Base-by-base conservation (phyloP, 306 rosid genomes). In the Phaseolus lunatus region DNA sequence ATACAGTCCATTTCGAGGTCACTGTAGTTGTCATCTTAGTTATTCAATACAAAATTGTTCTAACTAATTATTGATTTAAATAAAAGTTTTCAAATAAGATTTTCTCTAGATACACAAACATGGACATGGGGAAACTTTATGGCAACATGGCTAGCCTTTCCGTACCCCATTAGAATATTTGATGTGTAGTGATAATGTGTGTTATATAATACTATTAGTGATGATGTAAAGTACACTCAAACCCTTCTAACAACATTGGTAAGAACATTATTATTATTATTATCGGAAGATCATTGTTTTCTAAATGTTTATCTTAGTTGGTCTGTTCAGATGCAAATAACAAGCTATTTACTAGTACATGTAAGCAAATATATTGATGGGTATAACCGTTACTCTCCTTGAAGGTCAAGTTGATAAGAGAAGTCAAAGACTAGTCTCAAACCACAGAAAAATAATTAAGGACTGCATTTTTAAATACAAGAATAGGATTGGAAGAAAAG, bases 21-120 rank as follows among this genome's bases (percentile, higher is more conserved):
- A 58, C 35, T 26, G 35, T 58, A 58, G 26, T 58, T 26, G 37
- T 15, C 67, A 29, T 61, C 6, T 29, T 9, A 59, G 65, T 58
- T 58, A 23, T 24, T 23, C n/a, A 53, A 57, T 31, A 48, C 15
- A 67, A 2, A 45, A 5, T 58, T 45, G 67, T 57, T 35, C 23
- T 48, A 14, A 52, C 61, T 52, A 63, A 29, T 19, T 70, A 52
- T 19, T 3, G 26, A 2, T 8, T 22, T 3, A 75, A 12, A 15
- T 37, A 41, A 20, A 41, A 70, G 12, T 20, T 76, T 76, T 59
- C 70, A 45, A 59, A 75, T 71, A 18, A 62, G 41, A 11, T 23
- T 48, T 75, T 49, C 39, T 48, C 18, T 35, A 37, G 41, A 37
- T 64, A 23, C 47, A 18, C 68, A 37, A 39, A 65, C 29, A 65